Base-by-base conservation (phyloP, 495 filamentous ascomycete genomes). In the Penicillium parvum region DNA sequence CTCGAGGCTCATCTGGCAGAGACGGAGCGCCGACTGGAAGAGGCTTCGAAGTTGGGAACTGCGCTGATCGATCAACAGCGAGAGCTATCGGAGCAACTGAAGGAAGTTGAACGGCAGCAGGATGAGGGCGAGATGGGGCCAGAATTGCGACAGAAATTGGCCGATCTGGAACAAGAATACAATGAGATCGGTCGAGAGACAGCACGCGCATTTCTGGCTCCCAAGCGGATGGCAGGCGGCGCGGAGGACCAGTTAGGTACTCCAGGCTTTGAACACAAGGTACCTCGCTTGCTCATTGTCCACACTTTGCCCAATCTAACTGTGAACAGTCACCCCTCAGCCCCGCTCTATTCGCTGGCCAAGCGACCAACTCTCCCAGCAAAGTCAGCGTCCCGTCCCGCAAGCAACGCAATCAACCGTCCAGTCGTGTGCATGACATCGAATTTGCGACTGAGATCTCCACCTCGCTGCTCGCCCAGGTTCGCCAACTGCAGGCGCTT, bases 391-490 rank as follows among this genome's bases (percentile, higher is more conserved):
- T 90, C 3, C 90, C 89, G 1, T 78, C 78, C 6, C 80, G 91
- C 40, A 94, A 88, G 57, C 77, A 91, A 50, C 82, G 94, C 33
- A 97, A 97, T 55, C 92, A 96, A 60, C 85, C 87, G 1, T 77
- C 84, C 5, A 88, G 76, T 53, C 81, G 88, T 14, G 82, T 90
- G 9, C 83, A 96, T 61, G 91, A 98, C 57, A 92, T 97, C 55
- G 87, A 96, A 55, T 95, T 98, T 50, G 91, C 90, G 3, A 88
- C 94, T 9, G 91, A 97, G 49, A 94, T 98, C 38, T 94, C 86
- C 53, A 92, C 85, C 11, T 94, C 88, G 1, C 70, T 98, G 12
- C 80, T 98, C 19, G 78, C 81, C 14, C 92, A 97, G 64, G 85
- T 96, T 16, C 84, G 91, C 19, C 86, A 88, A 58, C 63, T 98